These are phyloP conservation scores for Urochloa ruziziensis DNA, from an alignment of 176 grass and related monocot species.

Conservation along the genomic window DNA sequence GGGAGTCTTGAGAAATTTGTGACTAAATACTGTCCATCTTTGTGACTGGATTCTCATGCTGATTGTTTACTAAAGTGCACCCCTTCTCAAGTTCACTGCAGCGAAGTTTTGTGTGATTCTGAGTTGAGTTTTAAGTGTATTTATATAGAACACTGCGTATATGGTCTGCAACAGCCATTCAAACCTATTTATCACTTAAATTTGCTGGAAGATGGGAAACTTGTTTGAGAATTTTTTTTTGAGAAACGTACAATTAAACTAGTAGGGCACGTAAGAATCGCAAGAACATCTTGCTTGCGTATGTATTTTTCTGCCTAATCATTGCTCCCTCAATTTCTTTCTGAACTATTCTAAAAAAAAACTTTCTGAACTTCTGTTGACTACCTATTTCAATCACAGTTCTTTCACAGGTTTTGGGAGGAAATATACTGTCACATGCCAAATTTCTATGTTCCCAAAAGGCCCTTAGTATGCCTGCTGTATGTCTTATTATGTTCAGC, in stretches of 20 bases:
- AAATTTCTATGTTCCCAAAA: not conserved
- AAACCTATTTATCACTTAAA: not conserved
- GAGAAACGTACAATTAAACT: conserved; percentile 4
- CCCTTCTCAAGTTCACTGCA: not conserved
- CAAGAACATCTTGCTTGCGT: not conserved
- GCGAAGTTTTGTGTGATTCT: not conserved
- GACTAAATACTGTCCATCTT: not conserved
- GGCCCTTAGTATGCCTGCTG: not conserved
- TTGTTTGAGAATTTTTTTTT: not conserved
- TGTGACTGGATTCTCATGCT: conserved; percentile 1
- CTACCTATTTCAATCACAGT: not conserved
- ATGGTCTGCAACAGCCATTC: not conserved
- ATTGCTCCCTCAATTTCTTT: conserved; percentile 1
- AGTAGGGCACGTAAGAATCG: not conserved
- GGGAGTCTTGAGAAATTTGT: too few relatives aligned
- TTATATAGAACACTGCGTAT: not conserved
- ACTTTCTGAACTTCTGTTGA: not conserved
- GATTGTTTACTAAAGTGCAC: not conserved
- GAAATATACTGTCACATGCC: not conserved
- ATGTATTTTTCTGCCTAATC: not conserved
- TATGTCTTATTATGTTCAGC: not conserved
- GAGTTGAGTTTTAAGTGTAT: conserved; percentile 10
- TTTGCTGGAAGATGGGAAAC: conserved; percentile 26
- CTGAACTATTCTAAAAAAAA: too few relatives aligned
- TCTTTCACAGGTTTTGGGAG: not conserved